Conservation (phyloP, 192 early-diverging fungal species). For the Chytriomyces sp. region DNA sequence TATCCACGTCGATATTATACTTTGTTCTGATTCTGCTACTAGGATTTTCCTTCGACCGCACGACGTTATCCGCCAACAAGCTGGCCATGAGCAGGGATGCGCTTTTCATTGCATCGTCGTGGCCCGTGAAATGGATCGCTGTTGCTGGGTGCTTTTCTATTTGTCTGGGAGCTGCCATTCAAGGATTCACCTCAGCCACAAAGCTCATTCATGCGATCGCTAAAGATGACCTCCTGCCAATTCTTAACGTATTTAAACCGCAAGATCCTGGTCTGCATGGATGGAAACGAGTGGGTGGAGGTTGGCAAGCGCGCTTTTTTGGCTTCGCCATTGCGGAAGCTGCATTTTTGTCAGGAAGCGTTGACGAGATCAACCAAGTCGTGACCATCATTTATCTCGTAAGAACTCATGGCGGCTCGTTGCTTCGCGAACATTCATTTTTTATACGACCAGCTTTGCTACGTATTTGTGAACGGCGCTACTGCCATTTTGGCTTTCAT, state of each 20-base stretch:
- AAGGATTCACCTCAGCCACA: conserved; percentile 11
- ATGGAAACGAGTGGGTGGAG: neutral
- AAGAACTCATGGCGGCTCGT: neutral
- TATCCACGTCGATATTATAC: conserved; percentile 25
- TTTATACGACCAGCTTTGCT: conserved; percentile 10
- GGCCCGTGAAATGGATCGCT: conserved; percentile 24
- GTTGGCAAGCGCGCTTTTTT: conserved; percentile 13
- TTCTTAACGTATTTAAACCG: conserved; percentile 21
- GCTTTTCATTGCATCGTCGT: conserved; percentile 13
- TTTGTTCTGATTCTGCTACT: conserved; percentile 29
- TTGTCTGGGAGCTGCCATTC: conserved; percentile 15
- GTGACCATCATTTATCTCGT: conserved; percentile 23
- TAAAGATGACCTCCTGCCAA: conserved; percentile 26
- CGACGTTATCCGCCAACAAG: neutral
- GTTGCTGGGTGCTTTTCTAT: conserved; percentile 13
- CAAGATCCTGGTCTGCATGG: neutral
- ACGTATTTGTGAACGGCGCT: conserved; percentile 32
- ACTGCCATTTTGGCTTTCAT: conserved; percentile 24
- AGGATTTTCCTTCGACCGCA: conserved; percentile 2
- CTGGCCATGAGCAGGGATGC: neutral
- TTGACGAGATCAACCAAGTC: conserved; percentile 7
- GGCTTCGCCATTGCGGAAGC: conserved; percentile 26
- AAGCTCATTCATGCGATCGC: conserved; percentile 30
- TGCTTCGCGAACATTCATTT: neutral
- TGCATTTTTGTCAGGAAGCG: conserved; percentile 18